Evolutionary conservation across 1,284 basidiomycete species (phyloP).

Genomic region (Ustilago xerochloae): DNA sequence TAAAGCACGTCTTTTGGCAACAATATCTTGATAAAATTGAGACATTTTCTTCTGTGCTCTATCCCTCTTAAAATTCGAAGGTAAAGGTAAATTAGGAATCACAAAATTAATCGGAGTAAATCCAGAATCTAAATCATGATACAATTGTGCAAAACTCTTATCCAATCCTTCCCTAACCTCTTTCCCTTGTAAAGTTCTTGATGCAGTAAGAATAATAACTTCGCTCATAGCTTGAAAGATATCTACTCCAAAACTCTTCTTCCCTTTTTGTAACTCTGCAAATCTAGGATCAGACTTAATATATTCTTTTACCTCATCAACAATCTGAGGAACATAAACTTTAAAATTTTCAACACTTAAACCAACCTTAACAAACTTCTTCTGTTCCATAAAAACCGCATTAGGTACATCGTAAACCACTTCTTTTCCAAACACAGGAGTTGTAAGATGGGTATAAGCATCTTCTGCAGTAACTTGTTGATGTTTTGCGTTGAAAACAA

Average conservation of each 20-base stretch:
- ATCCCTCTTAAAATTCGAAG: slow-evolving; percentile 87
- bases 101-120: slow-evolving; percentile 77
- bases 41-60: slow-evolving; percentile 92
- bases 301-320: slow-evolving; percentile 70
- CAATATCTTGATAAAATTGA: slow-evolving; percentile 90
- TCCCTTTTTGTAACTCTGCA: slow-evolving; percentile 69
- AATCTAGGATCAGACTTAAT: slow-evolving; percentile 73
- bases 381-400: slow-evolving; percentile 98
- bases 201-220: slow-evolving; percentile 93
- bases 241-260: slow-evolving; percentile 44
- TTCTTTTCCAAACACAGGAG: slow-evolving; percentile 84
- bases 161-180: slow-evolving; percentile 85
- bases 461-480: slow-evolving; percentile 94
- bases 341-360: slow-evolving; percentile 91
- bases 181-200: slow-evolving; percentile 89
- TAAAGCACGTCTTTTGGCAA: slow-evolving; percentile 77
- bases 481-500: slow-evolving; percentile 92
- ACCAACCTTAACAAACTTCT: slow-evolving; percentile 87
- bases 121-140: slow-evolving; percentile 86
- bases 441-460: slow-evolving; percentile 78
- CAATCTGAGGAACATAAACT: slow-evolving; percentile 89
- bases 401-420: slow-evolving; percentile 99
- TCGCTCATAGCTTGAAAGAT: slow-evolving; percentile 81
- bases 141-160: slow-evolving; percentile 86
- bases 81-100: slow-evolving; percentile 91